phyloP scores from a whole-genome alignment of 805 yeast species.

The Tanozyma kutaoensis region DNA sequence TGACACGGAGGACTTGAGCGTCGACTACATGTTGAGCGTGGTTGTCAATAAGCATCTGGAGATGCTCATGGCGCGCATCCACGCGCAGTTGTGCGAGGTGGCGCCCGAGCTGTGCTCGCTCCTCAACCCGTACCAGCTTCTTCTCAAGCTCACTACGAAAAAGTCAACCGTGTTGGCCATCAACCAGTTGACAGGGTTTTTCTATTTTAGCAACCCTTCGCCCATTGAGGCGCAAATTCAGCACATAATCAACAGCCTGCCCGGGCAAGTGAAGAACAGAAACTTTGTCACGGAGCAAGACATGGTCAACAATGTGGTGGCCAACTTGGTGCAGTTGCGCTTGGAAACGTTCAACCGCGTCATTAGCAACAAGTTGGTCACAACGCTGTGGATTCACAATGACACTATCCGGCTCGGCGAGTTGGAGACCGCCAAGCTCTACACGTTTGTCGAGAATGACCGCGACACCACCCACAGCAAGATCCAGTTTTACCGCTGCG shows the following conservation, averaged over 20 bases:
- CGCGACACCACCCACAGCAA: conserved; percentile 7
- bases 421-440: conserved; percentile 31
- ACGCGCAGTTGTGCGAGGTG: conserved; percentile 4
- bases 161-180: conserved; percentile 23
- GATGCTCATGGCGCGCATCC: conserved; percentile 13
- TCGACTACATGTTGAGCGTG: conserved; percentile 20
- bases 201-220: conserved; percentile 26
- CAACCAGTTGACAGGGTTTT: conserved; percentile 26
- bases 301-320: conserved; percentile 17
- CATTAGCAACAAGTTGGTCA: conserved; percentile 40
- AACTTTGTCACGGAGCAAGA: conserved; percentile 15
- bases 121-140: conserved; percentile 20
- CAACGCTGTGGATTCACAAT: conserved; percentile 59
- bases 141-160: conserved; percentile 16
- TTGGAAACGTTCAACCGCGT: conserved; percentile 37
- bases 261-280: conserved; percentile 6
- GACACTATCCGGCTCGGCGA: conserved; percentile 36
- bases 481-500: conserved; percentile 30
- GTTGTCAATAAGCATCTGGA: conserved; percentile 27
- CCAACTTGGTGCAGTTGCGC: conserved; percentile 30
- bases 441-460: conserved; percentile 14
- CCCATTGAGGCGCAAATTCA: conserved; percentile 19
- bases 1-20: conserved; percentile 24
- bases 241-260: conserved; percentile 14
- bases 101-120: conserved; percentile 5